These are phyloP conservation scores for Chenopodium formosanum DNA, from an alignment of 148 eudicot species.

Conservation along the genomic window DNA sequence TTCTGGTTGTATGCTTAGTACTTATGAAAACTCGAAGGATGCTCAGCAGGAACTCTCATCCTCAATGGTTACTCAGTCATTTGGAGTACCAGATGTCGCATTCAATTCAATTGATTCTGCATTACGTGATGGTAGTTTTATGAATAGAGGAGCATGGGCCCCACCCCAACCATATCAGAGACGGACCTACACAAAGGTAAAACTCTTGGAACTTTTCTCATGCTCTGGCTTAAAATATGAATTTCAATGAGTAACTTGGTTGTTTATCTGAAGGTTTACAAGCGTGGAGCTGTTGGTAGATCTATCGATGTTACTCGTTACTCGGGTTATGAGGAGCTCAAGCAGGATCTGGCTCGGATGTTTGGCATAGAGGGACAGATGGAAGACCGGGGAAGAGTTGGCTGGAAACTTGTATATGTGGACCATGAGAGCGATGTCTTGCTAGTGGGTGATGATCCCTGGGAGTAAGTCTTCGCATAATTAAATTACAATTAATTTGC, in stretches of 20 bases:
- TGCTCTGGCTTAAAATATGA: background rate
- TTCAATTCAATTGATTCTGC: slow-evolving; percentile 82
- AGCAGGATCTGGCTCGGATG: slow-evolving; percentile 90
- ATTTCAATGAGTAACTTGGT: background rate
- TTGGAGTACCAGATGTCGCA: slow-evolving; percentile 92
- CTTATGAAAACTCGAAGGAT: slow-evolving; percentile 67
- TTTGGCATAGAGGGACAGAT: slow-evolving; percentile 97
- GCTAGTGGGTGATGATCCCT: slow-evolving; percentile 97
- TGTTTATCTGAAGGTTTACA: slow-evolving; percentile 64
- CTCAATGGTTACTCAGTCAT: slow-evolving; percentile 86
- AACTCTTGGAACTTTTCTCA: background rate
- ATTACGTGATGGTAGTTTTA: slow-evolving; percentile 65
- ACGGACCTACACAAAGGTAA: slow-evolving; percentile 86
- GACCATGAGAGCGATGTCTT: slow-evolving; percentile 89
- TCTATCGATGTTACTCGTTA: slow-evolving; percentile 87
- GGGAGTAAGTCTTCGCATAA: slow-evolving; percentile 69
- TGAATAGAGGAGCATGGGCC: slow-evolving; percentile 72
- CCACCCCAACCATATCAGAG: slow-evolving; percentile 74
- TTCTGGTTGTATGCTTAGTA: slow-evolving; percentile 62
- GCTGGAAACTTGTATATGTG: slow-evolving; percentile 96
- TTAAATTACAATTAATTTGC: background rate
- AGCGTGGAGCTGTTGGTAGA: slow-evolving; percentile 99
- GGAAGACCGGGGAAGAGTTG: slow-evolving; percentile 83
- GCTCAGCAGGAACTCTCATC: slow-evolving; percentile 80
- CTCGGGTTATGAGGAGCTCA: slow-evolving; percentile 85